phyloP scores from a whole-genome alignment of 257 asterid genomes.

The Ballota nigra region DNA sequence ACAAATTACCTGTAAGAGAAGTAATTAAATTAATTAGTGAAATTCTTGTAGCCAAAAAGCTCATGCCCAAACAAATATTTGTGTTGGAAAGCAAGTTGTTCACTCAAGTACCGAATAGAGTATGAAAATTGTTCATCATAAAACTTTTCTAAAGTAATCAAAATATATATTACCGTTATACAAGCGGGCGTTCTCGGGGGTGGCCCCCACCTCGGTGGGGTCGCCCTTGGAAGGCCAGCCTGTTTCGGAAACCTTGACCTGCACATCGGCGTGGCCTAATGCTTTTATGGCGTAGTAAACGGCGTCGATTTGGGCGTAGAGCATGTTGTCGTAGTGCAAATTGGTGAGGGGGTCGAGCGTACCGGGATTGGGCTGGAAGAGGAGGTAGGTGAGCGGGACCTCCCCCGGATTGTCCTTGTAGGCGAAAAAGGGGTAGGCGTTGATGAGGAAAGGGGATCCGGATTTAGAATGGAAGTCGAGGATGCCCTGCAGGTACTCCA shows the following conservation, averaged over 20 bases:
- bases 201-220: constrained; percentile 66
- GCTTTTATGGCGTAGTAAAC: constrained; percentile 65
- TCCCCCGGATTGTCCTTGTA: constrained; percentile 59
- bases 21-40: too few species aligned
- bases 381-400: constrained; percentile 58
- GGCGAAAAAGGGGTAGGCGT: constrained; percentile 92
- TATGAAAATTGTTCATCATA: too few species aligned
- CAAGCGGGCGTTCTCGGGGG: constrained; percentile 60
- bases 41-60: too few species aligned
- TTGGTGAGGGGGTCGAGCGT: constrained; percentile 51
- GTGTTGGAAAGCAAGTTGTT: too few species aligned
- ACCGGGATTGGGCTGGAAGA: constrained; percentile 77
- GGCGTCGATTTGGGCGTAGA: constrained; percentile 87
- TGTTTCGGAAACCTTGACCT: constrained; percentile 74
- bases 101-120: too few species aligned
- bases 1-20: too few species aligned
- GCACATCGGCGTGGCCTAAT: constrained; percentile 51
- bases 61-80: too few species aligned
- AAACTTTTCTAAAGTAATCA: too few species aligned
- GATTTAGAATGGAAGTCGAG: constrained; percentile 58
- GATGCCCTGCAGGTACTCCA: constrained; percentile 38
- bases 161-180: too few species aligned
- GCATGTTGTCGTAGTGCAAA: constrained; percentile 80
- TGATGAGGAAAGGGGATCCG: constrained; percentile 69
- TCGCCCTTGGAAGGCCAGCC: constrained; percentile 99